Base-by-base conservation (phyloP, 495 filamentous ascomycete genomes). In the Bathelium albidoporum region DNA sequence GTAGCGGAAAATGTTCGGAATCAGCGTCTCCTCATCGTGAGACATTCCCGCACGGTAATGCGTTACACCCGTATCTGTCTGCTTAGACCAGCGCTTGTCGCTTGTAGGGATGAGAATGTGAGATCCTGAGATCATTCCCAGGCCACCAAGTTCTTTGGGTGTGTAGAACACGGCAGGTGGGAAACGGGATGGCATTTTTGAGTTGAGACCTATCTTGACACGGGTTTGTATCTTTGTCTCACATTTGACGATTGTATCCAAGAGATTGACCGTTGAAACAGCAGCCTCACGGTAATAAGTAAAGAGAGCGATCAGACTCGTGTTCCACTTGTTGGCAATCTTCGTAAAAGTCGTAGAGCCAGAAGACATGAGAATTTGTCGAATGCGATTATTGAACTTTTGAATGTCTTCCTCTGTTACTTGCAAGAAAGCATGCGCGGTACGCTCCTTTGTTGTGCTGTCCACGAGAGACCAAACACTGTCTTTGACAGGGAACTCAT, bases 311-410 rank as follows among this genome's bases (percentile, higher is more conserved):
- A 99, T 99, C 62, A 99, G 78, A 7, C 89, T 91, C 0, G 95
- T 97, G 74, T 99, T 99, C 95, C 95, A 99, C 75, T 99, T 99
- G 75, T 99, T 99, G 58, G 95, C 95, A 70, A 99, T 99, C 83
- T 99, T 99, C 58, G 95, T 99, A 80, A 99, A 99, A 1, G 95
- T 99, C 2, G 95, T 99, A 2, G 91, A 96, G 29, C 95, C 95
- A 65, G 93, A 97, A 14, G 91, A 96, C 95, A 99, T 99, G 31
- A 99, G 83, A 73, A 99, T 97, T 71, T 99, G 95, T 49, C 95
- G 87, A 72, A 99, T 97, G 9, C 95, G 85, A 71, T 99, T 99
- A 75, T 99, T 99, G 79, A 99, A 99, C 75, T 97, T 97, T 64
- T 95, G 89, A 64, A 97, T 93, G 69, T 97, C 94, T 74, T 97